Base-by-base conservation (phyloP, 208 protist genomes). In the Phytomonas sp. region DNA sequence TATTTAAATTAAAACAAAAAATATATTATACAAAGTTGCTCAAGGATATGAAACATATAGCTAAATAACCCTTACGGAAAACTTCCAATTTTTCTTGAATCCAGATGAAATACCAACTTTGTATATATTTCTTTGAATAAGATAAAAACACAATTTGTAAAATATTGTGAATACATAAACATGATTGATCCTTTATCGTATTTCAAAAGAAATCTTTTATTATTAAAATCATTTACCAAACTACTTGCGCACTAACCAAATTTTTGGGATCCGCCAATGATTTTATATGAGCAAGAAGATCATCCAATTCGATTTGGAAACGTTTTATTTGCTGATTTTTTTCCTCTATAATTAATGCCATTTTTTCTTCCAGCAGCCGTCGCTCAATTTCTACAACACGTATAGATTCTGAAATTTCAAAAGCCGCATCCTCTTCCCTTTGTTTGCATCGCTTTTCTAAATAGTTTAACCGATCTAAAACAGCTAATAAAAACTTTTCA, bases 261-360 rank as follows among this genome's bases (percentile, higher is more conserved):
- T 63, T 56, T 19, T 26, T 23, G 45, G 45, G 19, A 56, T 70
- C 70, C 56, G 45, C 11, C 45, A 56, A 56, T 26, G 45, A 56
- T 56, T 23, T 56, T 56, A 86, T 62, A 23, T 68, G 63, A 31
- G 70, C 52, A 34, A 96, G 78, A 30, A 96, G 73, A 36, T 86
- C 76, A 68, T 96, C 88, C 29, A 96, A 69, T 45, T 92, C 80
- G 1, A 82, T 26, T 2, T 77, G 82, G 62, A 94, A 96, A 52
- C 77, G 75, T 7, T 83, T 74, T 42, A 96, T 94, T 72, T 96
- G 86, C 42, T 84, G 78, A 71, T 94, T 94, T 73, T 96, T 96
- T 49, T 87, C 67, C 40, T 92, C 79, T 32, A 96, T n/a, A 23
- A 86, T 52, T 42, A 93, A 73, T 37, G 92, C 72, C 16, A 73